Base-by-base conservation (phyloP, 2,329 filamentous ascomycete genomes). In the Hortaea werneckii region DNA sequence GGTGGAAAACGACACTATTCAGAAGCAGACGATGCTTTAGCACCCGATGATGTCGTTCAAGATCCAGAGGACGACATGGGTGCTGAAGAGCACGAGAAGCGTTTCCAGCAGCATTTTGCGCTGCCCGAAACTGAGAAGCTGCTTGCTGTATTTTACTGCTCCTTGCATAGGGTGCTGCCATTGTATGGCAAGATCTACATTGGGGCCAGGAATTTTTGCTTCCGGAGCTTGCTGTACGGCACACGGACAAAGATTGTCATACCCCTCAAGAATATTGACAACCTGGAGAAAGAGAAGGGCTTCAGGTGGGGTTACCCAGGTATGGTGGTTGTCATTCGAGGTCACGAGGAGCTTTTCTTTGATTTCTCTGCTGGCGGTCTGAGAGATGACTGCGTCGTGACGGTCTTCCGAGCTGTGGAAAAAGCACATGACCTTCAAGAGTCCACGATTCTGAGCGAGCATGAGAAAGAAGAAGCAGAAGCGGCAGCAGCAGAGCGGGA, bases 171-270 rank as follows among this genome's bases (percentile, higher is more conserved):
- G 2, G 87, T 95, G 0, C 67, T 96, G 29, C 92, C 92, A 2
- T 74, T 96, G 1, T 96, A 95, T 58, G 92, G 92, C 56, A 98
- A 96, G 67, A 85, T 96, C 30, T 98, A 98, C 66, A 82, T 96
- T 54, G 89, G 92, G 60, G 81, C 88, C 54, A 79, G 79, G 20
- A 84, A 82, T 47, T 86, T 96, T 53, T 98, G 92, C 68, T 98
- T 95, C 67, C 84, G 92, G 46, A 95, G 89, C 61, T 70, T 96
- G 43, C 72, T 95, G 32, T 87, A 87, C 1, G 89, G 88, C 1
- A 94, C 87, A 3, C 80, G 87, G 46, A 95, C 90, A 0, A 96
- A 95, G 64, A 67, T 96, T 54, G 89, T 96, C 44, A 74, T 96
- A 0, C 90, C 92, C 0, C 74, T 96, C 44, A 87, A 82, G 57